Evolutionary conservation across 768 basidiomycete genomes (phyloP).

Genomic region (Guyanaporus albipodus): DNA sequence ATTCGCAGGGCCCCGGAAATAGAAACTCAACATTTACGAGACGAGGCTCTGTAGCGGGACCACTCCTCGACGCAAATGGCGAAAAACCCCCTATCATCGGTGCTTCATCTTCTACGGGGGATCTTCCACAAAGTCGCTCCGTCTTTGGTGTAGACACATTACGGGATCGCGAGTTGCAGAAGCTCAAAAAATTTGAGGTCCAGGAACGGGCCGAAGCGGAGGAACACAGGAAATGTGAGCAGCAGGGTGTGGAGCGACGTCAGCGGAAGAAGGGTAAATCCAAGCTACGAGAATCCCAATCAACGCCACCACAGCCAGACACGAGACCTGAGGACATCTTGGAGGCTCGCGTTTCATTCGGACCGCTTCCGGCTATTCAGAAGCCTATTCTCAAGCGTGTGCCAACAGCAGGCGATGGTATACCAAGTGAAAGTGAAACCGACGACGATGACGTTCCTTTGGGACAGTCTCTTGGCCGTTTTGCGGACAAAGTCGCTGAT

Average conservation of each 20-base stretch:
- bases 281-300: constrained; percentile 43
- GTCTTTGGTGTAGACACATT: constrained; percentile 93
- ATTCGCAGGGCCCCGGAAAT: constrained; percentile 42
- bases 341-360: constrained; percentile 16
- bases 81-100: constrained; percentile 31
- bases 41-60: constrained; percentile 55
- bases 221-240: constrained; percentile 43
- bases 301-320: constrained; percentile 23
- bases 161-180: constrained; percentile 86
- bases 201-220: constrained; percentile 58
- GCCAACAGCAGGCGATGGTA: constrained; percentile 35
- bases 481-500: constrained; percentile 23
- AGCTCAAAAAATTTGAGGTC: constrained; percentile 73
- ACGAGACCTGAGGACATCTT: constrained; percentile 32
- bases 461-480: constrained; percentile 14
- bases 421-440: constrained; percentile 51
- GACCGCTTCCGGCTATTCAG: constrained; percentile 34
- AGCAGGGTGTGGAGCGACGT: constrained; percentile 39
- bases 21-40: constrained; percentile 41
- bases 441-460: constrained; percentile 36
- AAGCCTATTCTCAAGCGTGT: constrained; percentile 31
- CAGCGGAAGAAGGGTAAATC: constrained; percentile 39
- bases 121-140: constrained; percentile 53
- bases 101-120: constrained; percentile 30
- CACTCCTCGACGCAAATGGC: constrained; percentile 62